Base-by-base conservation (phyloP, 1,284 basidiomycete species). In the Ustilago bromivora region DNA sequence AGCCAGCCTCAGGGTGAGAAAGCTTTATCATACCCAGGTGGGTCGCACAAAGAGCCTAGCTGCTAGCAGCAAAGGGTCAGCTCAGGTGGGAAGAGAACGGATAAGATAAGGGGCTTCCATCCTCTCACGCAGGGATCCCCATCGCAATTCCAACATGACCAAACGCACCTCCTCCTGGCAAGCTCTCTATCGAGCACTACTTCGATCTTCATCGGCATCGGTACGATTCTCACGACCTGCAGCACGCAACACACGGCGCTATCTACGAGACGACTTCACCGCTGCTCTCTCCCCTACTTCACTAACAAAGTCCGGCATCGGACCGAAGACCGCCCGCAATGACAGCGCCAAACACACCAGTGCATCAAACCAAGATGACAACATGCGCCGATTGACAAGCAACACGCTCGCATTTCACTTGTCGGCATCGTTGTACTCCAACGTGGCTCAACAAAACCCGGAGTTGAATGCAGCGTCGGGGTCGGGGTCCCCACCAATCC, bases 191-290 rank as follows among this genome's bases (percentile, higher is more conserved):
- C 66, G 75, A 19, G 60, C 71, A 0, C 46, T 77, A 15, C 58
- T 77, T 4, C 63, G 75, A 32, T 63, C 62, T 2, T 70, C 67
- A 2, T 41, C 54, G 8, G 62, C 71, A 7, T 61, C 78, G 3
- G 79, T 79, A 31, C 75, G 72, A 17, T 81, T 79, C 67, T 61
- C 46, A 2, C 59, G 68, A 7, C 79, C 77, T 3, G 78, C 79
- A 8, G 55, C 79, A 12, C 66, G 64, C 6, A 81, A 81, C 54
- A 75, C 79, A 32, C 57, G 71, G 35, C 69, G 79, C 3, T 72
- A 77, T 38, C 53, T 79, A 10, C 61, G 72, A 3, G 73, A 76
- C 55, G 79, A 81, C 5, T 66, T 65, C 23, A 61, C 49, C 40
- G 19, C 40, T 19, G 56, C 70, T 4, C 17, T 63, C 34, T 2